These are phyloP conservation scores for Cucurbita ficifolia DNA, from an alignment of 306 rosid genomes.

Conservation along the genomic window DNA sequence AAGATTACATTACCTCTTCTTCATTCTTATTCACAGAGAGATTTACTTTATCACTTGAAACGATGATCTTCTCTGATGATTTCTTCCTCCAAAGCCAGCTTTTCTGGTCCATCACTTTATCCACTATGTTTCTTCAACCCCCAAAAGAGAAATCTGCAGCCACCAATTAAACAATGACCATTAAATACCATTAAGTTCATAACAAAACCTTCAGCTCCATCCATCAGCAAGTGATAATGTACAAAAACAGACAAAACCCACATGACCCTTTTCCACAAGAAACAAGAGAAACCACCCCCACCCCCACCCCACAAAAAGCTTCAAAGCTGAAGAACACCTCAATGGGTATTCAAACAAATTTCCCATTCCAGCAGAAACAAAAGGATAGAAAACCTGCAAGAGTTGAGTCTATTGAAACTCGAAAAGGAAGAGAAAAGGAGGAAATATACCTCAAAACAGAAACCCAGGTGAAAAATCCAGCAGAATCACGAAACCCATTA, in stretches of 20 bases:
- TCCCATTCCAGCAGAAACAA: neutral
- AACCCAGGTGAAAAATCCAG: neutral
- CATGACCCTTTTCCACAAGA: neutral
- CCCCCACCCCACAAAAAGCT: neutral
- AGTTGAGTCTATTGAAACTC: neutral
- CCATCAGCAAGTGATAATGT: neutral
- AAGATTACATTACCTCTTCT: slow-evolving; percentile 33
- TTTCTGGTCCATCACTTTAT: slow-evolving; percentile 48
- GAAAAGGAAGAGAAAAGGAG: neutral
- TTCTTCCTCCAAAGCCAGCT: slow-evolving; percentile 80
- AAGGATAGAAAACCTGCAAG: neutral
- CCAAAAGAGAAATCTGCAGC: neutral
- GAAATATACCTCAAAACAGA: neutral
- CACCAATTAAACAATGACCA: neutral
- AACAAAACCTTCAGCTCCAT: neutral
- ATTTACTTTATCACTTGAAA: slow-evolving; percentile 26
- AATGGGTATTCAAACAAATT: neutral
- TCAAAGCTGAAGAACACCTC: neutral
- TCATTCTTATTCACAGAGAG: slow-evolving; percentile 33
- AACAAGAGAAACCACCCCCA: neutral
- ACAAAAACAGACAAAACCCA: slow-evolving; percentile 1
- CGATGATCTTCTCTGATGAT: slow-evolving; percentile 44
- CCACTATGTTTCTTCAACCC: neutral
- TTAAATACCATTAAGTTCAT: neutral
- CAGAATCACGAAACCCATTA: neutral